Evolutionary conservation across 75 land plant species (phyloP), one percentile per base, ranked within the genome.

Genomic region (Pinus albicaulis): DNA sequence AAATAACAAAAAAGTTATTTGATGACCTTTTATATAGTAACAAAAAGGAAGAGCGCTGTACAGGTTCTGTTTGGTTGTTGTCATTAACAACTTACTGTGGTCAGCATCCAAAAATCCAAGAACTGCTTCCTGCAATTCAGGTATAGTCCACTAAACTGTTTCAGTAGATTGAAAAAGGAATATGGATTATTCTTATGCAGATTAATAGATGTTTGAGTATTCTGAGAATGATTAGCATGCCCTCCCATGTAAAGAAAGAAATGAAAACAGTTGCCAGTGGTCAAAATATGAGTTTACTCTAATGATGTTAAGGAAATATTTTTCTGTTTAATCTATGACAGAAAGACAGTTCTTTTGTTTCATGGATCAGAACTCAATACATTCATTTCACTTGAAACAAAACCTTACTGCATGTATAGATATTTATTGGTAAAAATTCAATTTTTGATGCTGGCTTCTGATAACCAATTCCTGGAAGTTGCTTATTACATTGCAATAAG

Each of bases 11-110:
- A 79, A 95, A 91, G 79, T 82, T 98, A 62, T 95, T 98, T 86
- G 91, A 91, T 82, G 92, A 75, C 23, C 96, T 98, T 41, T 74
- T 98, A 6, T 95, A 82, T 78, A 98, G 99, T 75, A 89, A 78
- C 77, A 82, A 93, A 59, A 95, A 95, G 81, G 99, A 98, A 71
- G 99, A 98, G 72, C 88, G 99, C 5, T 93, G 98, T 80, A 92
- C 99, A 70, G 98, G 98, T 72, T 83, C 98, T 62, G 96, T 98
- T 10, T 98, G 98, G 98, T 79, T 98, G 25, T 73, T 98, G 56
- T 98, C 98, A n/a, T 82, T 98, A 17, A 84, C 86, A 70, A 91
- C 87, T 85, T 95, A 95, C 60, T 91, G 94, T 91, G 99, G 99
- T 24, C 85, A 80, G 56, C 94, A 98, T 74, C 80, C 85, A 23